These are phyloP conservation scores for Solanum lycopersicoides DNA, from an alignment of 257 asterid species.

Conservation along the genomic window DNA sequence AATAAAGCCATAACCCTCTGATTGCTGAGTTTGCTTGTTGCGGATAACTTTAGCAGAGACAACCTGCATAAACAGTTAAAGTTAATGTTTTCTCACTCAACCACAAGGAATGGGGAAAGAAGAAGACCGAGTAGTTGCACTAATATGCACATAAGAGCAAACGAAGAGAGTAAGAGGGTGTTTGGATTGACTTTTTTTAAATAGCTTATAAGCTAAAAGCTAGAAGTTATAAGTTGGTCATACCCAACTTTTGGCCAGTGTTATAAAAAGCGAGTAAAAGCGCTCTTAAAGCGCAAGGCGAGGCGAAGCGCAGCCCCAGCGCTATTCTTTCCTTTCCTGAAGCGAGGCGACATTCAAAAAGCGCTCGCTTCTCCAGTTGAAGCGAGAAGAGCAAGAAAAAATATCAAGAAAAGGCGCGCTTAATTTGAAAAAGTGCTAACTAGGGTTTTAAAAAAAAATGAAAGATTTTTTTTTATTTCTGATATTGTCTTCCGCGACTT, in stretches of 20 bases:
- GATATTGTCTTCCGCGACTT: no score
- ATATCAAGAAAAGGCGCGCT: no score
- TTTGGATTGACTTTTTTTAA: not conserved
- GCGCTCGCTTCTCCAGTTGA: no score
- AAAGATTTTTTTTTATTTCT: no score
- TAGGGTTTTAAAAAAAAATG: no score
- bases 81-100: not conserved
- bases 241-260: not conserved
- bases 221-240: not conserved
- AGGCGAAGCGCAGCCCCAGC: no score
- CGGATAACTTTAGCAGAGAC: slow-evolving; percentile 59
- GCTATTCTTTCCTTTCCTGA: no score
- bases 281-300: no score
- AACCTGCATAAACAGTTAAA: slow-evolving; percentile 21
- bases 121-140: not conserved
- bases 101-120: not conserved
- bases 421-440: no score
- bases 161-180: not conserved
- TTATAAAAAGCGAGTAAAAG: no score
- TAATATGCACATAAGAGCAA: not conserved
- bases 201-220: not conserved
- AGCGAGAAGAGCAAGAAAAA: no score
- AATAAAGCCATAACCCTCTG: slow-evolving; percentile 80
- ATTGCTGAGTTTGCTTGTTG: slow-evolving; percentile 56
- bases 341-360: no score